A percentile compares a stretch with the other conserved stretches of the same genome.
phyloP scores from a whole-genome alignment of 495 filamentous ascomycete genomes.

The Neurospora terricola region DNA sequence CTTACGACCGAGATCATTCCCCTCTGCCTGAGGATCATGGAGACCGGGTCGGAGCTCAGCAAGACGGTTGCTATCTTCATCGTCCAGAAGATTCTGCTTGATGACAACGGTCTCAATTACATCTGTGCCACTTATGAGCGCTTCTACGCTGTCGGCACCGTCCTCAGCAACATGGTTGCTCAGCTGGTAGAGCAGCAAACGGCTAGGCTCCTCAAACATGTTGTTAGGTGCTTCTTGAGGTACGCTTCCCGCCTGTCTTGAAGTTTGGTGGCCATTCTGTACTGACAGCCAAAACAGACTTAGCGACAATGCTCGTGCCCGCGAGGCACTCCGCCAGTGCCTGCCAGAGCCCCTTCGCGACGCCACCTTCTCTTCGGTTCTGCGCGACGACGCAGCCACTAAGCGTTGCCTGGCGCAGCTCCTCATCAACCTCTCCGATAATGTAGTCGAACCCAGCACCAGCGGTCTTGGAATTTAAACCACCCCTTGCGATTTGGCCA shows the following conservation, averaged over 20 bases:
- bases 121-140: conserved; percentile 98
- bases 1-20: conserved; percentile 98
- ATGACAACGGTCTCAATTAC: conserved; percentile 95
- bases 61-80: conserved; percentile 99
- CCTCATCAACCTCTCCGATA: conserved; percentile 92
- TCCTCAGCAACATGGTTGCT: conserved; percentile 96
- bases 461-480: conserved; percentile 24
- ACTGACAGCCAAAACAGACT: conserved; percentile 42
- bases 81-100: conserved; percentile 97
- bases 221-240: conserved; percentile 94
- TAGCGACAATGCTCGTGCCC: conserved; percentile 91
- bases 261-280: conserved; percentile 3
- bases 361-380: conserved; percentile 90
- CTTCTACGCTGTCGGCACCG: conserved; percentile 98
- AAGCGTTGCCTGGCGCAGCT: conserved; percentile 96
- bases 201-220: conserved; percentile 90
- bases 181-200: conserved; percentile 97
- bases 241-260: conserved; percentile 29
- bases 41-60: conserved; percentile 95
- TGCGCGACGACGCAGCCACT: conserved; percentile 94
- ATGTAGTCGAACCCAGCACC: conserved; percentile 54
- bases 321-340: conserved; percentile 92
- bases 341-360: conserved; percentile 94
- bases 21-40: conserved; percentile 96
- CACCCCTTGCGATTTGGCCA: not conserved